Base-by-base conservation (phyloP, 352 stramenopile species). In the Globisporangium paroecandrum region DNA sequence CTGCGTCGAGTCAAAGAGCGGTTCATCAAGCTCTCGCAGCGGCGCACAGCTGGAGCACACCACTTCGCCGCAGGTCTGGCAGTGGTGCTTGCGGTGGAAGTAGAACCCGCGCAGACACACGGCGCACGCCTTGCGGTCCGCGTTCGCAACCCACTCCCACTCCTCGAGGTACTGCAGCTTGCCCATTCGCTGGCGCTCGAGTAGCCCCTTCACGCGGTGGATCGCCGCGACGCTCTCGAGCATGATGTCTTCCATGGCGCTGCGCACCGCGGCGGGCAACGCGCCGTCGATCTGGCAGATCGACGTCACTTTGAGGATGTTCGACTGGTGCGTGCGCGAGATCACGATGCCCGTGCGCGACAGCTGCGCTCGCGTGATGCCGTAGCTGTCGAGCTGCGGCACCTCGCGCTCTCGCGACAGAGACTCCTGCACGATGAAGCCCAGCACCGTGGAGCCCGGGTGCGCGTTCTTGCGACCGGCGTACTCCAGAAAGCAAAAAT, bases 401-500 rank as follows among this genome's bases (percentile, higher is more conserved):
- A 93, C 82, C 62, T 93, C 75, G 51, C 79, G 75, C 18, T 90
- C 82, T 32, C 74, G 72, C 8, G 77, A 62, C 66, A 94, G 81
- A 1, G 79, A 89, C 25, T 95, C 83, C 66, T 95, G 87, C 7
- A 95, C 69, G 54, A 83, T 93, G 68, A 92, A 95, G 29, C 82
- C 87, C 27, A 95, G 74, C 9, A 92, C 81, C 38, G 69, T 85
- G 46, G 73, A 76, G 1, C 70, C 73, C 0, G 73, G 69, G 27
- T 69, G 64, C 2, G 71, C 63, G 47, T 83, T 84, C 60, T 76
- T 80, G 63, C 81, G 89, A 36, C 86, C 85, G 7, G 83, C 84
- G 61, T 94, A 94, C 66, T 94, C 85, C 49, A 95, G 57, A 51
- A 88, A 91, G 61, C 83, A 94, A 61, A 89, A 87, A 55, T 87